These are phyloP conservation scores for Ceratocystis albifundus DNA, from an alignment of 2,329 filamentous ascomycete species.

Conservation along the genomic window DNA sequence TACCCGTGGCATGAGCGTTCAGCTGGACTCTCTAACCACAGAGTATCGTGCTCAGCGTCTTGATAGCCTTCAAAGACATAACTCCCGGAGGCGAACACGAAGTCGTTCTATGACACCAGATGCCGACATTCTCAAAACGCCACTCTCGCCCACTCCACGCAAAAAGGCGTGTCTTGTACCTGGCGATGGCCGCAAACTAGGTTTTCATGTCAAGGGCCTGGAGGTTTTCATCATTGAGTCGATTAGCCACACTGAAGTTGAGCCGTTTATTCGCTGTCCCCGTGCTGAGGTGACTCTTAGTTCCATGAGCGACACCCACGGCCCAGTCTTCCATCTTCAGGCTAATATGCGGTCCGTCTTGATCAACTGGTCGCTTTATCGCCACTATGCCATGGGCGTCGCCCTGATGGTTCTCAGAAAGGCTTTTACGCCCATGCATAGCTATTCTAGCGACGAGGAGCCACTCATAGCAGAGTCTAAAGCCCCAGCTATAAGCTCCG, in stretches of 20 bases:
- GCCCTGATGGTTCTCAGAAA: constrained; percentile 57
- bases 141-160: constrained; percentile 27
- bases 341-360: constrained; percentile 67
- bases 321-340: constrained; percentile 77
- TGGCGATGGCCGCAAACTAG: constrained; percentile 69
- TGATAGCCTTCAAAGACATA: constrained; percentile 49
- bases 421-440: constrained; percentile 26
- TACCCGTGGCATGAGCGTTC: constrained; percentile 70
- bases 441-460: constrained; percentile 9
- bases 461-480: constrained; percentile 22
- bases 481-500: constrained; percentile 23
- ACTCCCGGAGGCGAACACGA: constrained; percentile 57
- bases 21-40: constrained; percentile 75
- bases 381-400: constrained; percentile 80
- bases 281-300: constrained; percentile 77
- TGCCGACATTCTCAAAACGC: constrained; percentile 43
- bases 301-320: constrained; percentile 74
- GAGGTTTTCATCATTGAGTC: constrained; percentile 88
- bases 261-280: constrained; percentile 77
- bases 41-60: constrained; percentile 78
- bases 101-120: constrained; percentile 63
- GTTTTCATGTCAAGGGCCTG: constrained; percentile 68
- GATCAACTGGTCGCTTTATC: constrained; percentile 82
- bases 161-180: constrained; percentile 44
- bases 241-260: constrained; percentile 68